Conservation (phyloP, 768 basidiomycete genomes). For the Leccinum olivaceopallidum region DNA sequence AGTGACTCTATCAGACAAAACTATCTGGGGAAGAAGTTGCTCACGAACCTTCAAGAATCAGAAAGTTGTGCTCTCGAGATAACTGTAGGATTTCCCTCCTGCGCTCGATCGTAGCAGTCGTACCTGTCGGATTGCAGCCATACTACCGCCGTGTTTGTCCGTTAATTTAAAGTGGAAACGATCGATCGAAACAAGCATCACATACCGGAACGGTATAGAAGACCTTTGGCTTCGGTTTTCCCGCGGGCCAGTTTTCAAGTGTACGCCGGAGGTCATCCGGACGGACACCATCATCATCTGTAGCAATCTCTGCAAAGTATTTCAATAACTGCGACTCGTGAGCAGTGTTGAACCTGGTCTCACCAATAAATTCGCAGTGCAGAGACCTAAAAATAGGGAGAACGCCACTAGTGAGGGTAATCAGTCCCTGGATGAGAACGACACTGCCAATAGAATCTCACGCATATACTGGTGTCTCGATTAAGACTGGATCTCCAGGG, state of each 20-base stretch:
- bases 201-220: conserved; percentile 81
- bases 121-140: conserved; percentile 87
- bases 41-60: conserved; percentile 78
- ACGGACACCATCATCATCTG: conserved; percentile 71
- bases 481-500: conserved; percentile 75
- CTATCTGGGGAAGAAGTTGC: neutral
- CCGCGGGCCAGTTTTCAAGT: conserved; percentile 73
- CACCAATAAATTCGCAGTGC: conserved; percentile 60
- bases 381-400: conserved; percentile 62
- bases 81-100: conserved; percentile 71
- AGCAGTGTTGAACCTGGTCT: conserved; percentile 10
- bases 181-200: conserved; percentile 10
- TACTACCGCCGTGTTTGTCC: conserved; percentile 44
- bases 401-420: conserved; percentile 49
- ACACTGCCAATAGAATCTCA: conserved; percentile 34
- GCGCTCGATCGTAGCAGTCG: conserved; percentile 69
- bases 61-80: conserved; percentile 68
- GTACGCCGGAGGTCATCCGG: conserved; percentile 59
- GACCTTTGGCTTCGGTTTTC: conserved; percentile 70
- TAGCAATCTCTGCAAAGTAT: conserved; percentile 63
- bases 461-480: conserved; percentile 84
- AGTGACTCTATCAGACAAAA: neutral
- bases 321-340: conserved; percentile 6
- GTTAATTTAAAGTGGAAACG: neutral
- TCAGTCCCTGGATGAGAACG: conserved; percentile 14